phyloP scores from a whole-genome alignment of 306 rosid genomes.

The Sphenostylis stenocarpa region DNA sequence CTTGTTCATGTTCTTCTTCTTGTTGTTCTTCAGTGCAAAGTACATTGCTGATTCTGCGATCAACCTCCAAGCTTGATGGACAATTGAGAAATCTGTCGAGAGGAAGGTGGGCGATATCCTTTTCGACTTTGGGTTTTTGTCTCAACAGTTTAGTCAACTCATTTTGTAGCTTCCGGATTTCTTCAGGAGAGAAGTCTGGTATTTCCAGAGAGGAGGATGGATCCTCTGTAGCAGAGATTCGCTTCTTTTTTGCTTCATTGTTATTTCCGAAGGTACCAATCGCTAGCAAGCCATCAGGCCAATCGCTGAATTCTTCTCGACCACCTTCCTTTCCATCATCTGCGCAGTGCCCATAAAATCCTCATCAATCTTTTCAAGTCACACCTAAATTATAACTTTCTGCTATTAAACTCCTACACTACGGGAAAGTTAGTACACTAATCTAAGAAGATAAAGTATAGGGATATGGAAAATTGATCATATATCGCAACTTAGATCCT shows the following conservation, averaged over 20 bases:
- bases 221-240: slow-evolving; percentile 30
- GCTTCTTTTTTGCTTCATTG: slow-evolving; percentile 44
- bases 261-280: slow-evolving; percentile 83
- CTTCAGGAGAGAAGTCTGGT: slow-evolving; percentile 67
- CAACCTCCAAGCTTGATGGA: slow-evolving; percentile 81
- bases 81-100: slow-evolving; percentile 79
- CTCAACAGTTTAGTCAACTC: slow-evolving; percentile 64
- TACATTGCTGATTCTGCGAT: slow-evolving; percentile 55
- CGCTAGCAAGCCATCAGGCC: slow-evolving; percentile 78
- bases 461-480: slow-evolving; percentile 1
- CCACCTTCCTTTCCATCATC: slow-evolving; percentile 59
- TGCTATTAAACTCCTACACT: too few relatives aligned
- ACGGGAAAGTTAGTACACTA: slow-evolving; percentile 21
- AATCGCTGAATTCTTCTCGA: slow-evolving; percentile 80
- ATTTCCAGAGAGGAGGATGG: slow-evolving; percentile 53
- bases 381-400: too few relatives aligned
- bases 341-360: not conserved
- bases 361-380: too few relatives aligned
- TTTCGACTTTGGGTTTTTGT: slow-evolving; percentile 51
- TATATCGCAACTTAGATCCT: not conserved
- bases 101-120: slow-evolving; percentile 64
- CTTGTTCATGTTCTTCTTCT: not conserved
- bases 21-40: slow-evolving; percentile 37
- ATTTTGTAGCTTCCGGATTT: slow-evolving; percentile 64
- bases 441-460: not conserved